Evolutionary conservation across 129 eudicot genomes (phyloP).

Genomic region (Saposhnikovia divaricata): DNA sequence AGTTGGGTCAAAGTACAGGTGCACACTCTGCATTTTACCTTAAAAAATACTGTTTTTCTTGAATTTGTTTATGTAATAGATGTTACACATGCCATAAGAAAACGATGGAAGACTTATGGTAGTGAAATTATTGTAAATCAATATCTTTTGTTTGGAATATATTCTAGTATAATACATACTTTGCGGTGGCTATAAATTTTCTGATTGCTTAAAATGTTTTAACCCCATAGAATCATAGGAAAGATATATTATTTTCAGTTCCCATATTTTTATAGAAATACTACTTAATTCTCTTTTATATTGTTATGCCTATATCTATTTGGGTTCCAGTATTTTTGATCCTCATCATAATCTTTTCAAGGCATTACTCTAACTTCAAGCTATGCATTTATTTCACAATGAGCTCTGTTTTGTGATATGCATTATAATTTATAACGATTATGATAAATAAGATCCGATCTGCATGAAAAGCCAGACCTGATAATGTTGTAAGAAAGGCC

Average conservation of each 20-base stretch:
- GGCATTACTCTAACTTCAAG: background rate
- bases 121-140: too few relatives aligned
- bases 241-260: background rate
- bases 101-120: background rate
- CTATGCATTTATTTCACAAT: background rate
- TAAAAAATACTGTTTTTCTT: too few relatives aligned
- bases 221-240: background rate
- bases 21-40: too few relatives aligned
- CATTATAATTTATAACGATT: background rate
- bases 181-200: background rate
- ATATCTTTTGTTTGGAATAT: background rate
- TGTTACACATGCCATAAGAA: background rate
- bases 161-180: background rate
- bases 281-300: background rate
- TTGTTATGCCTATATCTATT: background rate
- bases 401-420: background rate
- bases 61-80: background rate
- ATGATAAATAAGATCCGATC: background rate
- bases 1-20: too few relatives aligned
- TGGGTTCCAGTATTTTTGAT: background rate
- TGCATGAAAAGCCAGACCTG: background rate
- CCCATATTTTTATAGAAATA: too few relatives aligned
- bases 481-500: background rate
- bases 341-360: too few relatives aligned
- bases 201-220: too few relatives aligned